Evolutionary conservation across 306 rosid genomes (phyloP).

Genomic region (Glycine soja): DNA sequence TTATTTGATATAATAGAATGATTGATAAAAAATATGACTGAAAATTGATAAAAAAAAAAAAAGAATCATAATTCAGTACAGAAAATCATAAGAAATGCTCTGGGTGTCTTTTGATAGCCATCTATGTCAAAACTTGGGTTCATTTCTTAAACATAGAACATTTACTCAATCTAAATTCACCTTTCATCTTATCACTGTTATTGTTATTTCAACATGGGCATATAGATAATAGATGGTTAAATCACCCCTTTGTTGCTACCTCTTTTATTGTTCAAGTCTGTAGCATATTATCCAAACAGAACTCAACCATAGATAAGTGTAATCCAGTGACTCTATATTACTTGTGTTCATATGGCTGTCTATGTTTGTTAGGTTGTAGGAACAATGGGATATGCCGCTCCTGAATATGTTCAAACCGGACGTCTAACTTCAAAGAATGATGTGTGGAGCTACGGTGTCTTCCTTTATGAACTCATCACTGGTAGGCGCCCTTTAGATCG

Average conservation of each 20-base stretch:
- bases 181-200: constrained; percentile 15
- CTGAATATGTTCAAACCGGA: constrained; percentile 94
- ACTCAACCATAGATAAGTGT: constrained; percentile 17
- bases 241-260: constrained; percentile 13
- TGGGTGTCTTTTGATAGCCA: constrained; percentile 20
- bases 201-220: constrained; percentile 40
- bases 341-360: constrained; percentile 47
- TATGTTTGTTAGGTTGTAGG: constrained; percentile 83
- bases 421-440: constrained; percentile 91
- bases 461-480: constrained; percentile 92
- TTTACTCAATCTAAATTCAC: not conserved
- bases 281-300: constrained; percentile 31
- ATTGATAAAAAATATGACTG: too few species aligned
- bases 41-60: too few species aligned
- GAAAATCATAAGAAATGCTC: constrained; percentile 26
- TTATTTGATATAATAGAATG: not conserved
- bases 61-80: not conserved
- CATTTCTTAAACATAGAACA: constrained; percentile 27
- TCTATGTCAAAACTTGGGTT: constrained; percentile 20
- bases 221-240: constrained; percentile 14
- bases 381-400: constrained; percentile 97
- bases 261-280: constrained; percentile 30
- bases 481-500: constrained; percentile 90
- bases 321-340: constrained; percentile 18
- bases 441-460: constrained; percentile 96